Conservation (phyloP, 345 rosid species). For the Punica granatum region DNA sequence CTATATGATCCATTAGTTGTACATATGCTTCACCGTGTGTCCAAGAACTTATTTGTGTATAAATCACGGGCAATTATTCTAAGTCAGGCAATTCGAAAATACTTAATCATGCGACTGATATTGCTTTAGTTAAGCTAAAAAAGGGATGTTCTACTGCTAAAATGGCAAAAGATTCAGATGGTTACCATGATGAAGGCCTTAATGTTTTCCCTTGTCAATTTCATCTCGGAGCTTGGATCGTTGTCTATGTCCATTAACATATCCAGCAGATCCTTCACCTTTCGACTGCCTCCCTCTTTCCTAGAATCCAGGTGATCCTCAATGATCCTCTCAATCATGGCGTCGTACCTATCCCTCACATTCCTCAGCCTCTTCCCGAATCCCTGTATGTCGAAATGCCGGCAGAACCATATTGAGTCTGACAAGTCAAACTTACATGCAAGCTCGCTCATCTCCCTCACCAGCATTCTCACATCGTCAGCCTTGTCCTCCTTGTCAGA, state of each 20-base stretch:
- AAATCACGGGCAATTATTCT: not conserved
- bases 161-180: not conserved
- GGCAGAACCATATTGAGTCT: constrained; percentile 65
- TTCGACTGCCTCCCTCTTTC: constrained; percentile 13
- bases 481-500: constrained; percentile 28
- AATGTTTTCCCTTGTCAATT: constrained; percentile 38
- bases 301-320: constrained; percentile 39
- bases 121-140: not conserved
- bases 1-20: too few relatives aligned
- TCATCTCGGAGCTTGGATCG: constrained; percentile 37
- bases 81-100: not conserved
- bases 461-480: constrained; percentile 41
- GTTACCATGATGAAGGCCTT: constrained; percentile 50
- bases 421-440: constrained; percentile 48
- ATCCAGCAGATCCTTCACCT: constrained; percentile 35
- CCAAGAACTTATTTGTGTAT: too few relatives aligned
- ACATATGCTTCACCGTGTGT: too few relatives aligned
- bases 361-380: constrained; percentile 47
- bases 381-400: constrained; percentile 57
- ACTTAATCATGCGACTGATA: too few relatives aligned
- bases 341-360: constrained; percentile 48
- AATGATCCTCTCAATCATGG: constrained; percentile 62
- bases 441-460: constrained; percentile 49
- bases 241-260: constrained; percentile 33
- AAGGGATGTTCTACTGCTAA: not conserved